These are phyloP conservation scores for Aureobasidium sp. DNA, from an alignment of 2,329 filamentous ascomycete species.

Conservation along the genomic window DNA sequence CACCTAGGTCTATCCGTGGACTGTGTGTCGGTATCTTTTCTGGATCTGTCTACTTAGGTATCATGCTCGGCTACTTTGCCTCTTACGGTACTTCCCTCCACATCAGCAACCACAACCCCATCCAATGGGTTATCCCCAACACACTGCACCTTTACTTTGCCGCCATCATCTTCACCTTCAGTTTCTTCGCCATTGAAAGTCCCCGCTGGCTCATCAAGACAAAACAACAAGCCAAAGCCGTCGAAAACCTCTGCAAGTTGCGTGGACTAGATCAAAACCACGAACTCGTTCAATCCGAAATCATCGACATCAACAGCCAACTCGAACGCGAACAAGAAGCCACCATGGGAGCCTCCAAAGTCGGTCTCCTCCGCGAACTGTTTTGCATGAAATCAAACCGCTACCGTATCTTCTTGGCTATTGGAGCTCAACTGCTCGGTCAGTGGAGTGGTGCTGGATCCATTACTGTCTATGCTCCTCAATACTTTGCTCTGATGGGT, in stretches of 20 bases:
- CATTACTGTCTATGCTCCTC: slow-evolving; percentile 80
- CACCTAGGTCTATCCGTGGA: slow-evolving; percentile 46
- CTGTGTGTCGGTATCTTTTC: slow-evolving; percentile 79
- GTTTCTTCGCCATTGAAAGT: slow-evolving; percentile 45
- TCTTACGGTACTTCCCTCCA: slow-evolving; percentile 62
- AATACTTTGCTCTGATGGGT: slow-evolving; percentile 78
- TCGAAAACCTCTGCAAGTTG: slow-evolving; percentile 32
- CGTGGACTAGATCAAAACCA: slow-evolving; percentile 34
- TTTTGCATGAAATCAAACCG: slow-evolving; percentile 73
- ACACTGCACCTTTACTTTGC: slow-evolving; percentile 83
- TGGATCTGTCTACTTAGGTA: slow-evolving; percentile 75
- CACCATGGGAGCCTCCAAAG: slow-evolving; percentile 69
- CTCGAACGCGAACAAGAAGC: slow-evolving; percentile 78
- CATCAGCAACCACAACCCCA: slow-evolving; percentile 44
- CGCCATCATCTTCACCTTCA: slow-evolving; percentile 73
- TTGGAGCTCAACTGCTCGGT: slow-evolving; percentile 74
- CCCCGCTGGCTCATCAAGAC: slow-evolving; percentile 39
- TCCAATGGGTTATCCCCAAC: slow-evolving; percentile 72
- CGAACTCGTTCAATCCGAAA: slow-evolving; percentile 50
- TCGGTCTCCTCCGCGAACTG: slow-evolving; percentile 74
- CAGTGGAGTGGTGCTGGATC: slow-evolving; percentile 73
- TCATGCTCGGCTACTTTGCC: slow-evolving; percentile 66
- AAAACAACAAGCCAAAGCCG: slow-evolving; percentile 34
- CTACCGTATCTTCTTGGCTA: slow-evolving; percentile 75
- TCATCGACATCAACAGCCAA: slow-evolving; percentile 69